These are phyloP conservation scores for Fusarium xylarioides DNA, from an alignment of 2,329 filamentous ascomycete genomes.

Conservation along the genomic window DNA sequence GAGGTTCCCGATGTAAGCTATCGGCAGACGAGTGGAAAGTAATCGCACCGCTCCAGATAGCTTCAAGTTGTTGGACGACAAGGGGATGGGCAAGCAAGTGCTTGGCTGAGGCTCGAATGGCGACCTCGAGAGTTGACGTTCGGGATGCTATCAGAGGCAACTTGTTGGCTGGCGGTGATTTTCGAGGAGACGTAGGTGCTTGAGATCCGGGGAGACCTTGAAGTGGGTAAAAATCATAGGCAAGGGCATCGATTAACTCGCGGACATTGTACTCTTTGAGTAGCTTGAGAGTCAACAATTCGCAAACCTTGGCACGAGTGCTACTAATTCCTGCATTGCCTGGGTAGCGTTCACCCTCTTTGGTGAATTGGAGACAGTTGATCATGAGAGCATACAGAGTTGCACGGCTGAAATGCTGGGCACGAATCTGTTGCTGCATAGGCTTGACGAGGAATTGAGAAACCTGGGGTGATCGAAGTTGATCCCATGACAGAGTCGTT, in stretches of 20 bases:
- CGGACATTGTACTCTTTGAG: constrained; percentile 89
- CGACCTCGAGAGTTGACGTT: constrained; percentile 90
- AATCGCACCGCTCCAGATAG: constrained; percentile 95
- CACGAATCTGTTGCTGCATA: constrained; percentile 87
- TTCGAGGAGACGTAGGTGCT: constrained; percentile 46
- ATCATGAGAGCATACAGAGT: constrained; percentile 91
- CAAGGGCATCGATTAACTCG: constrained; percentile 92
- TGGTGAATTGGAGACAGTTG: constrained; percentile 92
- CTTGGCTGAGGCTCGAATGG: constrained; percentile 91
- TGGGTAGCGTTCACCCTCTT: constrained; percentile 83
- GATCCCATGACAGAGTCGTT: constrained; percentile 93
- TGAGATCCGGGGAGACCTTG: constrained; percentile 73
- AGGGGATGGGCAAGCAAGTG: constrained; percentile 91
- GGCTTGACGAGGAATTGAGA: constrained; percentile 96
- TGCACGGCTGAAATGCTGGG: constrained; percentile 83
- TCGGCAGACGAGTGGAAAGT: constrained; percentile 93
- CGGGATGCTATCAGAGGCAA: constrained; percentile 70
- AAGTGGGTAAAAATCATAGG: constrained; percentile 93
- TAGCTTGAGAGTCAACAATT: constrained; percentile 88
- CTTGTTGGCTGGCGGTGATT: constrained; percentile 52
- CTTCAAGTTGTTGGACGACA: constrained; percentile 93
- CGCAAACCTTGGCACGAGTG: constrained; percentile 88
- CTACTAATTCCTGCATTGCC: constrained; percentile 85
- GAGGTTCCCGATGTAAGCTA: constrained; percentile 73
- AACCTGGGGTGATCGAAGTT: constrained; percentile 92